Evolutionary conservation across 108 stramenopile species (phyloP), one percentile per base, ranked within the genome.

Genomic region (Chaetoceros muelleri): DNA sequence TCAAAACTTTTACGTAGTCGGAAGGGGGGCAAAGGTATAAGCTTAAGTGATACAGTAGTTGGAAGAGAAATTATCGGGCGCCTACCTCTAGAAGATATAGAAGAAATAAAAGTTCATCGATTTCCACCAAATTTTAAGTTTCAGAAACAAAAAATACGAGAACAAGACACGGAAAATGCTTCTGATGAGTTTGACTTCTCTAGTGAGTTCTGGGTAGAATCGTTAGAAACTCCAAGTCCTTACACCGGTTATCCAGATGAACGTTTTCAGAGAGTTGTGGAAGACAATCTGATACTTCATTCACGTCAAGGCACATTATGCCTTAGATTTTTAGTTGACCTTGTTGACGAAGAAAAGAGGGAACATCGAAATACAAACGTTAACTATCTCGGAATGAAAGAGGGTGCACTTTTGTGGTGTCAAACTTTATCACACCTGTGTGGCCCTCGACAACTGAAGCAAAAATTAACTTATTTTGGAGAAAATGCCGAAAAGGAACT

Each of bases 371-470:
- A 50, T 2, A 18, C 2, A 5, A 48, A 28, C 17, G 53, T 66
- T 24, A 30, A 53, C 40, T 64, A 53, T 46, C 1, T 25, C 19
- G 59, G 56, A 2, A 58, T 56, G 20, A 73, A 73, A 53, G 60
- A 78, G 29, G 62, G 72, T 48, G 71, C 84, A n/a, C 77, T 87
- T 20, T 70, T 64, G n/a, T 92, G 90, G 90, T 82, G 79, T 21
- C 77, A 87, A 28, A 88, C 82, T 8, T 69, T 88, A 30, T 77
- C 72, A 21, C 74, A 73, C 17, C 64, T 74, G 53, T 68, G 74
- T 44, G 84, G 80, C 16, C 52, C 51, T 5, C 53, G 58, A n/a
- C 70, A 81, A 46, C 62, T 85, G 20, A 62, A 64, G 28, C 78
- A 81, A 53, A 52, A 40, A 2, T 63, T 81, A 28, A 75, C 80